Evolutionary conservation across 164 flowering plant species (phyloP), one percentile per base, ranked within the genome.

Genomic region (Liriodendron chinense): DNA sequence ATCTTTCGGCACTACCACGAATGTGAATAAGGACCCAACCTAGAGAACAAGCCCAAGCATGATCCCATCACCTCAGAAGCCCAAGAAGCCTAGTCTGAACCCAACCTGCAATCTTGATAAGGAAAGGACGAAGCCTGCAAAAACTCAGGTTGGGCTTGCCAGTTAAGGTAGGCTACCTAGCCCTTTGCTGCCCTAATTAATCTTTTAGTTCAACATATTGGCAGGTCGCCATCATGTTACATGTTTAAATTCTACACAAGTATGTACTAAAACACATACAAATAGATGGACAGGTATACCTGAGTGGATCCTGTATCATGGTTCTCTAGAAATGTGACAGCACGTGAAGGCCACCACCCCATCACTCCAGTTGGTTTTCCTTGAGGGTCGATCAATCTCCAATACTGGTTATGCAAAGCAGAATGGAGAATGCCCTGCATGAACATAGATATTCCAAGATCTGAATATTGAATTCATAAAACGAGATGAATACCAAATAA

Each of bases 261-360:
- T n/a, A 24, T 24, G 12, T 9, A 69, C 16, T 21, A 59, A 75
- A 21, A 73, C 47, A 73, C 47, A 68, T 26, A 59, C 69, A 77
- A 59, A 47, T 28, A 65, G 68, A 75, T 57, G 56, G 47, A 74
- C 23, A 70, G 23, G 28, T 56, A 47, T 65, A 88, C 91, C 89
- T 89, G 92, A 9, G 92, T 89, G 61, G 89, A 89, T 72, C 92
- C 92, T 14, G 90, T 89, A 73, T 89, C 92, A 80, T 89, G 90
- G 81, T 87, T 89, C 74, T 89, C 92, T 72, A 87, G 74, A 78
- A 89, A 89, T 43, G 92, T 89, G 77, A 89, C 92, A 49, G 92
- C 90, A 65, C 90, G 88, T n/a, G 88, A 86, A 7, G 92, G 92
- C 92, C 89, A 86, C 89, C 87, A 84, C 28, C 90, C 90, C 86